Evolutionary conservation across 768 basidiomycete species (phyloP), one percentile per base, ranked within the genome.

Genomic region (Rhizopogon roseolus): DNA sequence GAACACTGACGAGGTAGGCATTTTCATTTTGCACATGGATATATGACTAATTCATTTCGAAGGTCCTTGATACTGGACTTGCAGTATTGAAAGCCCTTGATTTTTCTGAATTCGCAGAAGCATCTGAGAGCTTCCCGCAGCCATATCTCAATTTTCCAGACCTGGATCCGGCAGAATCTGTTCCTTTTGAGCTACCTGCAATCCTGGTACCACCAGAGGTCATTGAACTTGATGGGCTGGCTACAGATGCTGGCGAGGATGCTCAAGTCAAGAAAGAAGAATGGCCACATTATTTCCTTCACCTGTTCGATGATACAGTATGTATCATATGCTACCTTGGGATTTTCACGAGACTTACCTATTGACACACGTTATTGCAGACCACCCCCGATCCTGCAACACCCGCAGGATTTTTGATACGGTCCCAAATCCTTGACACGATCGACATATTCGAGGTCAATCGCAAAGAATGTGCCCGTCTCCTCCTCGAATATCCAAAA

Each of bases 381-480:
- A 72, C 90, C 19, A 87, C 90, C 1, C 91, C 91, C 1, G 80
- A 90, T 54, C 82, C 86, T 4, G 78, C 77, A 45, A 88, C 84
- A 3, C 81, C 88, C 0, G 72, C 81, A 8, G 94, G 94, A 4
- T 96, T 93, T 69, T 76, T 86, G 27, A 78, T 97, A 5, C 88
- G 88, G 25, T 79, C 85, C 10, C 76, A 84, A 22, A 68, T 97
- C 9, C 70, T 82, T 6, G 94, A 98, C 64, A 80, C 86, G 17
- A 70, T 97, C 40, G 83, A 92, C 54, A 88, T 98, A 14, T 98
- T 91, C 62, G 96, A 98, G 67, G 82, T 97, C 48, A 98, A 99
- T 68, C 83, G 97, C 52, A 97, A 96, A 67, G 97, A 99, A 62
- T 90, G 88, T 59, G 95, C 97, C 1, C 78, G 90, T 3, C 73